Base-by-base conservation (phyloP, 192 early-diverging fungal species). In the Backusella mclennaniae region DNA sequence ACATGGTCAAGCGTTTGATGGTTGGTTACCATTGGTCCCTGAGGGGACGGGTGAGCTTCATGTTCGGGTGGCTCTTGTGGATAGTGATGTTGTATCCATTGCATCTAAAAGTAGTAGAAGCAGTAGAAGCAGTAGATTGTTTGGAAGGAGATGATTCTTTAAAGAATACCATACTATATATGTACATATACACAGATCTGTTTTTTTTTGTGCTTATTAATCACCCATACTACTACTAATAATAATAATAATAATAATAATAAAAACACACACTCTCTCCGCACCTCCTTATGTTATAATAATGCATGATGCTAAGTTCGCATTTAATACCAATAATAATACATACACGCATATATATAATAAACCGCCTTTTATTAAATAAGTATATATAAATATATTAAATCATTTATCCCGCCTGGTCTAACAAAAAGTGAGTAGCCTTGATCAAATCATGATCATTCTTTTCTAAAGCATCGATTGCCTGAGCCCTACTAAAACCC, bases 361-460 rank as follows among this genome's bases (percentile, higher is more conserved):
- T 49, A 49, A 49, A 49, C 3, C 46, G n/a, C 4, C 19, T 21
- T 49, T 49, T n/a, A 49, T 49, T 49, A 49, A 49, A 12, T 39
- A 39, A 17, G 14, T 33, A 33, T 33, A 33, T 33, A 4, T 17
- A 44, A 15, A 19, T 49, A 49, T 49, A 49, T 49, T 6, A 49
- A 1, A 49, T 49, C 4, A 49, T 49, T 49, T 49, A 49, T 49
- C 46, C 46, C 19, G 38, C 70, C 31, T 66, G 69, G 82, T 95
- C 93, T 67, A 95, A 85, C 59, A 95, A 84, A 81, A 91, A 93
- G 80, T 95, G 93, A 75, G 89, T 90, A 0, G 93, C 93, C 80
- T 90, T 90, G 63, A 86, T 85, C 35, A 91, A 80, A 79, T 95
- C 92, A 77, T 93, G 88, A 59, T 93, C 91, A 73, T 90, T 91